Evolutionary conservation across 2,329 filamentous ascomycete genomes (phyloP), one percentile per base, ranked within the genome.

Genomic region (Didymosphaeria variabile): DNA sequence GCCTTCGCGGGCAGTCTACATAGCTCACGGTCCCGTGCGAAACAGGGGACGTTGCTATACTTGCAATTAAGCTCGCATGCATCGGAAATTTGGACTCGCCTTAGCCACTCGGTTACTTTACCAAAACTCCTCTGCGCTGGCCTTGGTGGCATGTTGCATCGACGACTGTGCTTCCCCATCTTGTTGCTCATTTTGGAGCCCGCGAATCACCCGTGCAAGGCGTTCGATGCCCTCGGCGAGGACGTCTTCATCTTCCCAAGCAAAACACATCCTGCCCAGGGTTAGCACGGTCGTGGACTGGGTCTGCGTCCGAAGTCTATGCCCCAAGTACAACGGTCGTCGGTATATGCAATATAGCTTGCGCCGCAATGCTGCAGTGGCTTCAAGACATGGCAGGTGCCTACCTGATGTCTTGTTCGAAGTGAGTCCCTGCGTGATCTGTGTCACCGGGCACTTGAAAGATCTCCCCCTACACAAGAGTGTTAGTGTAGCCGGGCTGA

Each of bases 191-290:
- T 72, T 61, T 67, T 79, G 62, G 72, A 83, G 72, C 49, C 66
- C 68, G 63, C 72, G 67, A 51, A 85, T 77, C 21, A 88, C 83
- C 0, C 68, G 72, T 9, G 81, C 88, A 58, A 94, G 79, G 67
- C 90, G 86, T 72, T 82, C 77, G 7, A 94, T 84, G 0, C 91
- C 92, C 69, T 93, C 90, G 0, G 81, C 83, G 17, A 96, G 77
- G 55, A 86, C 82, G 26, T 84, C 82, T 69, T 90, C 88, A 1
- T 89, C 84, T 75, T 91, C 90, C 87, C 90, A 77, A 61, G 74
- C 74, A 57, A 77, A 77, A 64, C 74, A 77, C 15, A 77, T 54
- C 53, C 74, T 62, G 32, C 26, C 42, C 13, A 7, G 40, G 40
- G 32, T 62, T 55, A 62, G 60, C 53, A 49, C 46, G 44, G 21